Base-by-base conservation (phyloP, 768 basidiomycete genomes). In the Termitomyces sp. region DNA sequence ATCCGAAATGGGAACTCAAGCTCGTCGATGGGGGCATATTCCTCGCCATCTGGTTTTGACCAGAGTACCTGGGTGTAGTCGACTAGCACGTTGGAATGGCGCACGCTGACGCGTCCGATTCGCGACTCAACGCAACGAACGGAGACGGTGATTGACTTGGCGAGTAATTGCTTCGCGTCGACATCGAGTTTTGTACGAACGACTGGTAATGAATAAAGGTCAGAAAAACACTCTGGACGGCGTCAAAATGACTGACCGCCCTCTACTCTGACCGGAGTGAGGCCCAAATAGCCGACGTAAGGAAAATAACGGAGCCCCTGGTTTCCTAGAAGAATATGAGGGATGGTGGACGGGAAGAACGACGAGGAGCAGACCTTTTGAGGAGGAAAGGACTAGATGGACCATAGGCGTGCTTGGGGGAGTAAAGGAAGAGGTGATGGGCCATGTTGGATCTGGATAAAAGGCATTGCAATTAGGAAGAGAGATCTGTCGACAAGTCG, bases 111-210 rank as follows among this genome's bases (percentile, higher is more conserved):
- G 60, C 83, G 85, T 58, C 83, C 82, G 51, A 86, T 71, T 33
- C 90, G 84, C 42, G 87, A 79, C 76, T 94, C 91, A 69, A 93
- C 93, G 72, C 91, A 94, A 44, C 91, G 83, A 44, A 94, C 82
- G n/a, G 85, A 82, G 64, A 96, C 78, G 51, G 82, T 79, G 64
- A 93, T 73, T 40, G 84, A 82, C 64, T 81, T 86, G 63, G 87
- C 85, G 10, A 76, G 82, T 55, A 95, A 77, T 18, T 78, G 80
- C 68, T 86, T 89, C 27, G 75, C 75, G 72, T 93, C 91, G 20
- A 81, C 80, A 64, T 92, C 91, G 53, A 87, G 74, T 60, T 77
- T 81, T 43, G 88, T 90, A 61, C 84, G 79, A 36, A 93, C 87
- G 67, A 87, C 84, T 89, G 47, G 18, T 47, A 14, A 52, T 51